Evolutionary conservation across 768 basidiomycete genomes (phyloP).

Genomic region (Heimioporus sp.): DNA sequence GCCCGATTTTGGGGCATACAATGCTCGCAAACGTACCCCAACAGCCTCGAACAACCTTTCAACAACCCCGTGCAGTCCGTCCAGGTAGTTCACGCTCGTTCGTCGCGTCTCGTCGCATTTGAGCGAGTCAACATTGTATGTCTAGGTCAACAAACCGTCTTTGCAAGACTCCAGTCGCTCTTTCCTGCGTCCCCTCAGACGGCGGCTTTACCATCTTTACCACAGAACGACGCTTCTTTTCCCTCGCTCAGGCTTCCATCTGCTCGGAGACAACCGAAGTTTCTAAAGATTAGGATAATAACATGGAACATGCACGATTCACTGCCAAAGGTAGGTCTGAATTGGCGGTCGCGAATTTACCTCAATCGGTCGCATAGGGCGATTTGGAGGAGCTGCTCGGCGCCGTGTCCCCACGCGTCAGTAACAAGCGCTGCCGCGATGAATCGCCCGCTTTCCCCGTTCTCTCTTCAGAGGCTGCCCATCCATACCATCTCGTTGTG

Average conservation of each 20-base stretch:
- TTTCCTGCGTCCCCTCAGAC: slow-evolving; percentile 40
- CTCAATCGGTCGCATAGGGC: slow-evolving; percentile 43
- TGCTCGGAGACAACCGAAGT: slow-evolving; percentile 33
- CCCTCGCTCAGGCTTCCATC: slow-evolving; percentile 21
- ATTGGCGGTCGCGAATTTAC: not conserved
- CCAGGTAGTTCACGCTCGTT: slow-evolving; percentile 14
- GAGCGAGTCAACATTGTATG: not conserved
- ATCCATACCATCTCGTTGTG: slow-evolving; percentile 79
- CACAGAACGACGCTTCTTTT: slow-evolving; percentile 21
- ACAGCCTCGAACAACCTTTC: slow-evolving; percentile 15
- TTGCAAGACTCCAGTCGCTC: slow-evolving; percentile 51
- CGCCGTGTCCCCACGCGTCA: slow-evolving; percentile 41
- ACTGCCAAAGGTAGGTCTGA: slow-evolving; percentile 57
- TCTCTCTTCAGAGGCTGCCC: slow-evolving; percentile 48
- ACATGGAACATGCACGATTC: slow-evolving; percentile 91
- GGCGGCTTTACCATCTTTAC: slow-evolving; percentile 14
- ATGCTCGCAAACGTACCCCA: slow-evolving; percentile 23
- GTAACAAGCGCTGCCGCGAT: slow-evolving; percentile 31
- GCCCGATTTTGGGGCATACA: slow-evolving; percentile 17
- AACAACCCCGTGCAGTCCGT: slow-evolving; percentile 14
- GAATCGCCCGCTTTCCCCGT: slow-evolving; percentile 39
- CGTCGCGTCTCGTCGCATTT: slow-evolving; percentile 7
- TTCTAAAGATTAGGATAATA: slow-evolving; percentile 65
- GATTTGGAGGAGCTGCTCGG: slow-evolving; percentile 73
- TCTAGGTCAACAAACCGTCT: slow-evolving; percentile 39